phyloP scores from a whole-genome alignment of 768 basidiomycete species.

The Cyathus striatus region DNA sequence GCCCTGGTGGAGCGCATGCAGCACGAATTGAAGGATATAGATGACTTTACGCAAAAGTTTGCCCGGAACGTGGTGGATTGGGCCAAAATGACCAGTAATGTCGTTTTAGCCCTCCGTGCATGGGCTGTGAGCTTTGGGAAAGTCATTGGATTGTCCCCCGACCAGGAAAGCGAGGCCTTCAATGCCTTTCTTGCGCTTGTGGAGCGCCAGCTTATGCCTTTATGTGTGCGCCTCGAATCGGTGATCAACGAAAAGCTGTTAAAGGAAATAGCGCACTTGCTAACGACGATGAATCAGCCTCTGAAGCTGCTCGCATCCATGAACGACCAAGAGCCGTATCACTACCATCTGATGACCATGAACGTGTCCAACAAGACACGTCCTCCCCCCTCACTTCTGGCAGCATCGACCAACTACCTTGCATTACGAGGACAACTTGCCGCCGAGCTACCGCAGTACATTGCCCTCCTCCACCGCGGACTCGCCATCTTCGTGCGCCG shows the following conservation, averaged over 20 bases:
- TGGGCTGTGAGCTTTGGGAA: constrained; percentile 67
- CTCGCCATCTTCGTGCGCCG: constrained; percentile 45
- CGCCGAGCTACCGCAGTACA: constrained; percentile 63
- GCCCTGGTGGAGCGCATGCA: constrained; percentile 51
- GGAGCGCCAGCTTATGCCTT: constrained; percentile 44
- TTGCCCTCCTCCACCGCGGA: constrained; percentile 55
- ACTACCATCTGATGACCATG: constrained; percentile 64
- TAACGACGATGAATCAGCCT: constrained; percentile 57
- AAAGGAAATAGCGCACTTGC: constrained; percentile 50
- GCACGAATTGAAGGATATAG: constrained; percentile 49
- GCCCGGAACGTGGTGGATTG: constrained; percentile 62
- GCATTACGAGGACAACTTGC: constrained; percentile 71
- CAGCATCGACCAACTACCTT: constrained; percentile 72
- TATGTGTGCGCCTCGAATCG: constrained; percentile 47
- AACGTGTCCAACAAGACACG: constrained; percentile 58
- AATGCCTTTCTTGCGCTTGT: constrained; percentile 66
- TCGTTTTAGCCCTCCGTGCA: constrained; percentile 42
- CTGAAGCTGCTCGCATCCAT: constrained; percentile 65
- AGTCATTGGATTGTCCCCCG: constrained; percentile 56
- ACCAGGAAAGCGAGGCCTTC: constrained; percentile 54
- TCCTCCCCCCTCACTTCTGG: constrained; percentile 61
- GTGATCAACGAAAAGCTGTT: constrained; percentile 51
- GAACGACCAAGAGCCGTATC: constrained; percentile 69
- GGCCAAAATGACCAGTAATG: constrained; percentile 45
- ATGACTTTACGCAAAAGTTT: constrained; percentile 56